Percentiles rank a stretch among this genome's conserved stretches.
phyloP scores from a whole-genome alignment of 805 yeast species.

The Zygoascus tannicola region DNA sequence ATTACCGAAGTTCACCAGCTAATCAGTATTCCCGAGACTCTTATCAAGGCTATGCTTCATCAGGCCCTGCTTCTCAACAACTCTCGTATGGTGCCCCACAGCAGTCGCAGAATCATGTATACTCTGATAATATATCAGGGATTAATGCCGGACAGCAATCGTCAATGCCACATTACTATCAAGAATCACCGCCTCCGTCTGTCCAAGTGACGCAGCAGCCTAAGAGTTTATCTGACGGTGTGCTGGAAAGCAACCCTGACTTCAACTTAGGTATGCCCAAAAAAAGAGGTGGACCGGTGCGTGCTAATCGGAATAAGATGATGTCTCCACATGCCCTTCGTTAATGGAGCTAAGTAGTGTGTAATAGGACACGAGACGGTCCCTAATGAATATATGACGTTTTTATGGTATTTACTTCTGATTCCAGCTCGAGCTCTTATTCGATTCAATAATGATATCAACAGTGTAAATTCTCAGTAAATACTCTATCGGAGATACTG shows the following conservation, averaged over 20 bases:
- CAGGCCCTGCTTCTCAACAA: background rate
- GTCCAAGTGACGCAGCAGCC: background rate
- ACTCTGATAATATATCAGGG: background rate
- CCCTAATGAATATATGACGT: no score
- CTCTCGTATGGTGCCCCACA: constrained; percentile 7
- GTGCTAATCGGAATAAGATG: constrained; percentile 5
- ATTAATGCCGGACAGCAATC: constrained; percentile 3
- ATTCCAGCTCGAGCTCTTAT: no score
- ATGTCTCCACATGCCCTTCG: constrained; percentile 9
- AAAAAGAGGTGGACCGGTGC: constrained; percentile 2
- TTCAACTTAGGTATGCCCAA: constrained; percentile 11
- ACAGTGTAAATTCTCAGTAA: no score
- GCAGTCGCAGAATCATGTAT: constrained; percentile 3
- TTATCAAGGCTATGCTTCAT: background rate
- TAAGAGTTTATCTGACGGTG: constrained; percentile 12
- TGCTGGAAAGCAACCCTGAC: constrained; percentile 18
- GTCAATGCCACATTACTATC: constrained; percentile 6
- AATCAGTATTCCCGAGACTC: background rate
- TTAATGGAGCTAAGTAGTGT: constrained; percentile 9
- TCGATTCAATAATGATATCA: no score
- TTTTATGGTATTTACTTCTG: no score
- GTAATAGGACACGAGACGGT: no score
- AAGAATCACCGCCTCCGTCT: constrained; percentile 15
- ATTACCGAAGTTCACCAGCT: background rate
- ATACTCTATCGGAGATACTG: no score